Evolutionary conservation across 306 rosid genomes (phyloP).

Genomic region (Biancaea sappan): DNA sequence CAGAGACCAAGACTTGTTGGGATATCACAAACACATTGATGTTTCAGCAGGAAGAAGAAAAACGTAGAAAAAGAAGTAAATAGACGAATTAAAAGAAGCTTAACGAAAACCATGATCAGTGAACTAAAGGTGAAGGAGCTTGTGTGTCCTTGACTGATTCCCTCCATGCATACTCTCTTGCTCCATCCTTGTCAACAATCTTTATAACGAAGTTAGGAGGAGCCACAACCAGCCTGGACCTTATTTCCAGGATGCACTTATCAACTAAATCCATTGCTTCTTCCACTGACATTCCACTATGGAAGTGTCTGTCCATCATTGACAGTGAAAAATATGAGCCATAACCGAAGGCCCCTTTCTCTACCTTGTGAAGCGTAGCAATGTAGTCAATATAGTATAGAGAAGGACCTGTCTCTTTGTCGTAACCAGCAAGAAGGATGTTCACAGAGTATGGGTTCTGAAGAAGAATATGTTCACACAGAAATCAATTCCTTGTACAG

Average conservation of each 20-base stretch:
- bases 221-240: conserved; percentile 64
- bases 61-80: neutral
- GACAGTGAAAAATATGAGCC: conserved; percentile 64
- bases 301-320: conserved; percentile 71
- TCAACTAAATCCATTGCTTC: conserved; percentile 63
- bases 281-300: conserved; percentile 58
- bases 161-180: conserved; percentile 67
- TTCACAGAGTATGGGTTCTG: conserved; percentile 73
- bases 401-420: conserved; percentile 65
- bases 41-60: neutral
- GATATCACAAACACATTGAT: neutral
- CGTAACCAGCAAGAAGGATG: conserved; percentile 69
- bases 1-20: neutral
- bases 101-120: neutral
- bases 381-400: conserved; percentile 70
- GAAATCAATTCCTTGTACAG: conserved; percentile 20
- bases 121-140: conserved; percentile 42
- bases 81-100: neutral
- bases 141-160: conserved; percentile 49
- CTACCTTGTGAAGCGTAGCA: conserved; percentile 77
- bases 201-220: conserved; percentile 76
- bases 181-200: conserved; percentile 70
- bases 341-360: conserved; percentile 71
- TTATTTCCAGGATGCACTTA: conserved; percentile 60
- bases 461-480: conserved; percentile 17